Percentiles rank a stretch among this genome's conserved stretches.
These are phyloP conservation scores for Kuraishia cidri DNA, from an alignment of 805 yeast genomes.

Conservation along the genomic window DNA sequence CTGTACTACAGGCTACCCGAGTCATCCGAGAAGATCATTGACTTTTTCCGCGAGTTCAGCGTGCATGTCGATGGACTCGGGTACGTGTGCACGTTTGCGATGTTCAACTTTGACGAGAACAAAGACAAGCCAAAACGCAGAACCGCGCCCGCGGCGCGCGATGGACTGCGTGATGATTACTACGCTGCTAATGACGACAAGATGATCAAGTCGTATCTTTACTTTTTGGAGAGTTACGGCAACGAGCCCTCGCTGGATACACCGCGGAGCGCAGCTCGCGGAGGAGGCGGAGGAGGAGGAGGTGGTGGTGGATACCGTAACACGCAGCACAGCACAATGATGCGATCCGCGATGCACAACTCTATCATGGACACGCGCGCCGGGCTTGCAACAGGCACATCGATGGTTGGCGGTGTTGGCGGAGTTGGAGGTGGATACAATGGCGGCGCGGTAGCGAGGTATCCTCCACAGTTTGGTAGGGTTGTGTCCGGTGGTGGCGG, in stretches of 20 bases:
- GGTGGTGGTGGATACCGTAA: background rate
- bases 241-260: slow-evolving; percentile 14
- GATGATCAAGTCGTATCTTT: slow-evolving; percentile 85
- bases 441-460: too few relatives aligned
- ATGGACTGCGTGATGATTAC: slow-evolving; percentile 26
- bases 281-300: background rate
- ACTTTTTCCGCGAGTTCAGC: slow-evolving; percentile 84
- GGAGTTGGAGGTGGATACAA: too few relatives aligned
- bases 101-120: slow-evolving; percentile 68
- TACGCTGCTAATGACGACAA: slow-evolving; percentile 62
- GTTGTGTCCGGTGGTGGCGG: too few relatives aligned
- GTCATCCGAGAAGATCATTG: slow-evolving; percentile 68
- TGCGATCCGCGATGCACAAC: too few relatives aligned
- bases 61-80: slow-evolving; percentile 93
- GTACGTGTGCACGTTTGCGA: slow-evolving; percentile 88
- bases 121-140: slow-evolving; percentile 5
- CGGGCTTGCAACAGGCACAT: too few relatives aligned
- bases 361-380: too few relatives aligned
- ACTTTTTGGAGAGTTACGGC: slow-evolving; percentile 81
- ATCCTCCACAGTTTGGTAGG: too few relatives aligned
- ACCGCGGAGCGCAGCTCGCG: background rate
- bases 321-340: background rate
- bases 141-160: slow-evolving; percentile 10
- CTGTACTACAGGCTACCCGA: slow-evolving; percentile 77
- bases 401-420: too few relatives aligned